Evolutionary conservation across 2,329 filamentous ascomycete genomes (phyloP).

Genomic region (Diaporthe amygdali): DNA sequence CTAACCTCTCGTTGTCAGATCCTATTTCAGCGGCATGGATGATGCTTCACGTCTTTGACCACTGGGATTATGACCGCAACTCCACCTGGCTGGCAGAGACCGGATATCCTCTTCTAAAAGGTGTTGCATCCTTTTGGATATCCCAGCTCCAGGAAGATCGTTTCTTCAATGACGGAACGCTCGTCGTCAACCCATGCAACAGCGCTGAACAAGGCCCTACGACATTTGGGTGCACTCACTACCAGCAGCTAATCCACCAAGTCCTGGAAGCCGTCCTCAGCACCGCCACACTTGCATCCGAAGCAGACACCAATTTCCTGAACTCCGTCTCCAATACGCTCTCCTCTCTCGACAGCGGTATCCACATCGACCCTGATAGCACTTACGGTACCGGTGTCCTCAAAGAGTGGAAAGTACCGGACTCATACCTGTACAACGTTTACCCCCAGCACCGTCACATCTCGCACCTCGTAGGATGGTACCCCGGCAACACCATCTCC

Average conservation of each 20-base stretch:
- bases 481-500: slow-evolving; percentile 56
- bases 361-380: slow-evolving; percentile 44
- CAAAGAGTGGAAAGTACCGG: slow-evolving; percentile 55
- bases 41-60: slow-evolving; percentile 64
- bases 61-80: slow-evolving; percentile 59
- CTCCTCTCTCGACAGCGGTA: slow-evolving; percentile 53
- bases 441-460: slow-evolving; percentile 51
- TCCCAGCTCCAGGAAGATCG: slow-evolving; percentile 55
- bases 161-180: slow-evolving; percentile 54
- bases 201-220: slow-evolving; percentile 62
- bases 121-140: slow-evolving; percentile 60
- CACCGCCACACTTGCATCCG: slow-evolving; percentile 29
- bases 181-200: slow-evolving; percentile 64
- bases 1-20: slow-evolving; percentile 28
- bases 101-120: slow-evolving; percentile 60
- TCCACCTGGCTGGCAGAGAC: slow-evolving; percentile 48
- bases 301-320: slow-evolving; percentile 37
- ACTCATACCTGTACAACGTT: slow-evolving; percentile 36
- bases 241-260: slow-evolving; percentile 55
- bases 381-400: slow-evolving; percentile 43
- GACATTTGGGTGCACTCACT: slow-evolving; percentile 59
- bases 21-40: slow-evolving; percentile 60
- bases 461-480: slow-evolving; percentile 61
- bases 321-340: slow-evolving; percentile 46
- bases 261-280: slow-evolving; percentile 44